Conservation (phyloP, 1,284 basidiomycete species). For the Exsudoporus floridanus region DNA sequence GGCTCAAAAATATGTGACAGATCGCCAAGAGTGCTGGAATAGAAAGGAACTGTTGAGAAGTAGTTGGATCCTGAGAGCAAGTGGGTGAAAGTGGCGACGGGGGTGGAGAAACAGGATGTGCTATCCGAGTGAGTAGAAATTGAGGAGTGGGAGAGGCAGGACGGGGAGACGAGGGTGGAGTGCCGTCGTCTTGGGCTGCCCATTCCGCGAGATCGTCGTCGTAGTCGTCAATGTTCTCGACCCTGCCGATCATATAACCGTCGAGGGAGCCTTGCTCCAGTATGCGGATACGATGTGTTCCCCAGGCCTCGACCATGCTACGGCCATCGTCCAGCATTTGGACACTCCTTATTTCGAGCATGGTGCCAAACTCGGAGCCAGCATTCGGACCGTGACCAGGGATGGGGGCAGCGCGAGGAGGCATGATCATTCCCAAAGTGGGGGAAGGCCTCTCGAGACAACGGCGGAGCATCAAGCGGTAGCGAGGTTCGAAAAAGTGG, state of each 20-base stretch:
- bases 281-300: constrained; percentile 82
- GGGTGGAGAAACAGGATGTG: constrained; percentile 11
- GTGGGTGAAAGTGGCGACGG: background rate
- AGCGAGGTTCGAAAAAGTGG: constrained; percentile 90
- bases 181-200: constrained; percentile 17
- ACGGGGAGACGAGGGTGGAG: constrained; percentile 14
- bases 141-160: constrained; percentile 13
- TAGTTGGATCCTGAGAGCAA: constrained; percentile 11
- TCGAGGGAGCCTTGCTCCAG: constrained; percentile 80
- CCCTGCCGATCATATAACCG: constrained; percentile 85
- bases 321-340: constrained; percentile 89
- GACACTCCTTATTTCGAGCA: constrained; percentile 86
- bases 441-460: constrained; percentile 77
- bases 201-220: constrained; percentile 45
- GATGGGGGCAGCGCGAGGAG: constrained; percentile 38
- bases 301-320: constrained; percentile 86
- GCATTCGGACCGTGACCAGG: constrained; percentile 39
- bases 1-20: constrained; percentile 79
- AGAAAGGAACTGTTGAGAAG: constrained; percentile 39
- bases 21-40: constrained; percentile 72
- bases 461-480: constrained; percentile 91
- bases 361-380: constrained; percentile 85
- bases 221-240: constrained; percentile 63
- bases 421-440: constrained; percentile 90
- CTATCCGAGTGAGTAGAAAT: constrained; percentile 15